phyloP scores from a whole-genome alignment of 2,329 filamentous ascomycete genomes.

The Talaromyces amestolkiae region DNA sequence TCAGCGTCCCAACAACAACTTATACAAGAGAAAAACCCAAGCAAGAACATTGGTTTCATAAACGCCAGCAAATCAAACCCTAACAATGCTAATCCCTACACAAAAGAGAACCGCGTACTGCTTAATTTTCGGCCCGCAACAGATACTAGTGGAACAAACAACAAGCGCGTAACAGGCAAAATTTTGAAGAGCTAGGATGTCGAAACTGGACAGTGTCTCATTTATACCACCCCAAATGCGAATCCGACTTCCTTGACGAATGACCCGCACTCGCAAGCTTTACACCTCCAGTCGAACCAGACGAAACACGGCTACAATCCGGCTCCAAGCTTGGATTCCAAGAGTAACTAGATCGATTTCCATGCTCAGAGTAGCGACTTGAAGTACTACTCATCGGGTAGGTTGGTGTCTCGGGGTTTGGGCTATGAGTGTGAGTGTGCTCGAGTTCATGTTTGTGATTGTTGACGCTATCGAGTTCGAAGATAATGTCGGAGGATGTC shows the following conservation, averaged over 20 bases:
- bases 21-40: neutral
- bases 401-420: neutral
- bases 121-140: neutral
- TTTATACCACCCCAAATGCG: neutral
- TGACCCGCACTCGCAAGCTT: slow-evolving; percentile 3
- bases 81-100: neutral
- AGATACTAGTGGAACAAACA: too few species aligned
- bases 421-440: neutral
- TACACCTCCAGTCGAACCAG: slow-evolving; percentile 1
- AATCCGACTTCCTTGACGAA: slow-evolving; percentile 5
- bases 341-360: neutral
- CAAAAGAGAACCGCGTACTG: neutral
- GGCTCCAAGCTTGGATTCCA: neutral
- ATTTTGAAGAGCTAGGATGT: too few species aligned
- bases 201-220: slow-evolving; percentile 29
- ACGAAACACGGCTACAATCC: neutral
- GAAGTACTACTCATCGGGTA: neutral
- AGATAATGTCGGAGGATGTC: neutral
- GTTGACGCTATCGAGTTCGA: slow-evolving; percentile 14
- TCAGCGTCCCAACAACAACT: neutral
- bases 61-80: neutral
- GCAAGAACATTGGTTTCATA: neutral
- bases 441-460: neutral
- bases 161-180: too few species aligned
- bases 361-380: neutral